These are phyloP conservation scores for Sporothrix luriei DNA, from an alignment of 2,329 filamentous ascomycete species.

Conservation along the genomic window DNA sequence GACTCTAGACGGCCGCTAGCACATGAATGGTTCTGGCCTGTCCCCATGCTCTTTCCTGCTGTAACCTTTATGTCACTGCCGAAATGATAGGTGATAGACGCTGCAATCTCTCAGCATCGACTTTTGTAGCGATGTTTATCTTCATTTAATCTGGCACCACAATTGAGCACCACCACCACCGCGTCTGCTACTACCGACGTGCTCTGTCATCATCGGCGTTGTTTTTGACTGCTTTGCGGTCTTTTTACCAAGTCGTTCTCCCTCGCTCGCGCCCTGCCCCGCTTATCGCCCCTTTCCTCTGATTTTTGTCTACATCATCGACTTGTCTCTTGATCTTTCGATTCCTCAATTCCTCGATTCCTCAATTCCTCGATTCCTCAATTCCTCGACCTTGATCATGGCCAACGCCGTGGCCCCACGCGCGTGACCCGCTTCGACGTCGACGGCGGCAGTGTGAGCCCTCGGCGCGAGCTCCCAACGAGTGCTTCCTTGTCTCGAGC, in stretches of 20 bases:
- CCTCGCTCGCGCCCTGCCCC: background rate
- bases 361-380: too few species aligned
- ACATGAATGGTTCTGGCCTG: background rate
- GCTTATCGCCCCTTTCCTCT: background rate
- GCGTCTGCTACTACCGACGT: background rate
- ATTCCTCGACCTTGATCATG: background rate
- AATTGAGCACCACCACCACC: background rate
- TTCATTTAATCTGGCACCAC: background rate
- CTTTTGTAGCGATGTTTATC: background rate
- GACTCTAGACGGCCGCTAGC: background rate
- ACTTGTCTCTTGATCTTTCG: background rate
- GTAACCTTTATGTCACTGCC: constrained; percentile 11
- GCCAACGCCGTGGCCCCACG: background rate
- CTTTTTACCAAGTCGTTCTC: background rate
- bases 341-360: too few species aligned
- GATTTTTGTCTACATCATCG: background rate
- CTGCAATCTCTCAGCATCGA: background rate
- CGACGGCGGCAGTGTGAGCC: background rate
- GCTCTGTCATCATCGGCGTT: background rate
- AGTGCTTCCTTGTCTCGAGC: too few species aligned
- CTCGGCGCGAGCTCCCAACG: background rate
- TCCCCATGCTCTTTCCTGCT: background rate
- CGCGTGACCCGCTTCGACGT: background rate
- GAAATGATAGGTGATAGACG: constrained; percentile 6
- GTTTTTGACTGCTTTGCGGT: constrained; percentile 11